These are phyloP conservation scores for Aspergillus sclerotiicarbonarius DNA, from an alignment of 495 filamentous ascomycete genomes.

Conservation along the genomic window DNA sequence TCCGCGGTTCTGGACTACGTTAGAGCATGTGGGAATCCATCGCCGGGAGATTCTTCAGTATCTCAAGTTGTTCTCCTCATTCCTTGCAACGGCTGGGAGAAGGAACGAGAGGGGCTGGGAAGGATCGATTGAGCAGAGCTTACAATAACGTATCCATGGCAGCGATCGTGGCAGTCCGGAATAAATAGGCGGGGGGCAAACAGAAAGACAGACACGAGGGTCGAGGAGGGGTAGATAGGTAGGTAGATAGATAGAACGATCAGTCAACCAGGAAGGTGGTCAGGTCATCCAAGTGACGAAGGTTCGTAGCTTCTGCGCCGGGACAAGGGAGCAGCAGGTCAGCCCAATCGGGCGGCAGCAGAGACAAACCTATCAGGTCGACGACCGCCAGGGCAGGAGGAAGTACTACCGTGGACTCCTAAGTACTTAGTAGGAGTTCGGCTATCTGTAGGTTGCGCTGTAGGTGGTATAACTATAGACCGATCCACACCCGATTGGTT, in stretches of 20 bases:
- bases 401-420: not conserved
- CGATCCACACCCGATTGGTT: not conserved
- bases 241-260: not conserved
- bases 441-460: too few relatives aligned
- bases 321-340: slow-evolving; percentile 6
- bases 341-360: slow-evolving; percentile 9
- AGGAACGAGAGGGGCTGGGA: not conserved
- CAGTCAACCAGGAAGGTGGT: not conserved
- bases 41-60: not conserved
- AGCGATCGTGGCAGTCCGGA: not conserved
- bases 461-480: not conserved
- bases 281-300: not conserved
- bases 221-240: slow-evolving; percentile 1
- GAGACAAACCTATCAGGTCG: not conserved
- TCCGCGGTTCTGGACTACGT: slow-evolving; percentile 65
- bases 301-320: not conserved
- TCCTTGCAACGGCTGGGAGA: not conserved
- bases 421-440: not conserved
- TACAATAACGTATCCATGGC: slow-evolving; percentile 81
- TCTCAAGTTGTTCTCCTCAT: too few relatives aligned
- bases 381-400: not conserved
- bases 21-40: slow-evolving; percentile 2
- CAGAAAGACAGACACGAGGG: not conserved
- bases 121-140: slow-evolving; percentile 28
- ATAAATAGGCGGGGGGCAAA: not conserved